A percentile compares a stretch with the other conserved stretches of the same genome.
Evolutionary conservation across 176 grass and related monocot genomes (phyloP).

Genomic region (Metroxylon sagu): DNA sequence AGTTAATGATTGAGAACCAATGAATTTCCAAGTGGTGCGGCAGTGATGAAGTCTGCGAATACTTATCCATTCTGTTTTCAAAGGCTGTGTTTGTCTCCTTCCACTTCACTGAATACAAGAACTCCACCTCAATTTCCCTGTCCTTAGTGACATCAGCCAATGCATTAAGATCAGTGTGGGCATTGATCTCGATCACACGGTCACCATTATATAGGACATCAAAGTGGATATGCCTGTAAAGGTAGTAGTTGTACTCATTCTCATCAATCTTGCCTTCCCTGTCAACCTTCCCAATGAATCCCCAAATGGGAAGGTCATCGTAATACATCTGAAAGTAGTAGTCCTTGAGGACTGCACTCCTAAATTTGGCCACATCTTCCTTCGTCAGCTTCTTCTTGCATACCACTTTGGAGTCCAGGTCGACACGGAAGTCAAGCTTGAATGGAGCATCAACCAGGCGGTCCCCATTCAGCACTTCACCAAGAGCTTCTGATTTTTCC

Average conservation of each 20-base stretch:
- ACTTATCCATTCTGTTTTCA: conserved; percentile 4
- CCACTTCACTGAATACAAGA: conserved; percentile 8
- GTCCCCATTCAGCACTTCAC: conserved; percentile 7
- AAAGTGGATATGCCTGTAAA: conserved; percentile 5
- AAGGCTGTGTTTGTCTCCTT: not conserved
- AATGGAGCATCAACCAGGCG: conserved; percentile 4
- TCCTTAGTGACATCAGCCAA: not conserved
- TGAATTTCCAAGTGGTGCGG: conserved; percentile 1
- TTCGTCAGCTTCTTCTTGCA: not conserved
- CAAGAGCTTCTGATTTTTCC: conserved; percentile 2
- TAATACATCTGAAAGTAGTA: conserved; percentile 8
- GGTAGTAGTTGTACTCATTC: conserved; percentile 2
- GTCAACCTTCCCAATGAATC: conserved; percentile 8
- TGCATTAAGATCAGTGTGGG: not conserved
- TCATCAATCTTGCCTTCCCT: not conserved
- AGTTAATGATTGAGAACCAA: conserved; percentile 9
- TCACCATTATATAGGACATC: not conserved
- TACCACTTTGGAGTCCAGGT: not conserved
- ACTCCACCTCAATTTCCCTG: conserved; percentile 3
- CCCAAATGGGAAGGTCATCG: conserved; percentile 7
- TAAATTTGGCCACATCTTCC: conserved; percentile 5
- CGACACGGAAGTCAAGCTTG: conserved; percentile 1
- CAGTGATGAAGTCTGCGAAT: not conserved
- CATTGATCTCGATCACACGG: conserved; percentile 6
- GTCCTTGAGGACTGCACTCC: conserved; percentile 6